Conservation (phyloP, 2,329 filamentous ascomycete species). For the Chaetomiaceae sp. region DNA sequence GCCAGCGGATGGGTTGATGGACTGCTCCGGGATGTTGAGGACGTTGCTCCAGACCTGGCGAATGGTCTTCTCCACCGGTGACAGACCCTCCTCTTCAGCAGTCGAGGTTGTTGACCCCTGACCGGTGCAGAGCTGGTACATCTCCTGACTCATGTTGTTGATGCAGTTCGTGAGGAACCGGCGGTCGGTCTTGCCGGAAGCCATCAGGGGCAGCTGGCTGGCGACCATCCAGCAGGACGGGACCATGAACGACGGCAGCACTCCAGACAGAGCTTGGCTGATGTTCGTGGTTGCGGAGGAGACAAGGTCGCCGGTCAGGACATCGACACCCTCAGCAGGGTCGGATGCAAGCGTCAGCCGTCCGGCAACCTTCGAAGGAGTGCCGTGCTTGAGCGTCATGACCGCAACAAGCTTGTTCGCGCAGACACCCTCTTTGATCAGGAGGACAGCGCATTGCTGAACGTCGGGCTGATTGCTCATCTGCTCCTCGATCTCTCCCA, state of each 20-base stretch:
- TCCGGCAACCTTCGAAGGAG: not conserved
- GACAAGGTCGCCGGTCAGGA: not conserved
- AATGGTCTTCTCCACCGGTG: slow-evolving; percentile 33
- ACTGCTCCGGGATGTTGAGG: not conserved
- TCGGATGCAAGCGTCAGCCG: not conserved
- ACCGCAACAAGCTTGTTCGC: slow-evolving; percentile 8
- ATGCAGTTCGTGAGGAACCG: slow-evolving; percentile 34
- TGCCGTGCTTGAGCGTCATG: not conserved
- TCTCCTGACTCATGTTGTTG: slow-evolving; percentile 32
- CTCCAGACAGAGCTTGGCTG: slow-evolving; percentile 3
- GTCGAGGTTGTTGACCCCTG: slow-evolving; percentile 28
- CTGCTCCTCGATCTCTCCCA: slow-evolving; percentile 42
- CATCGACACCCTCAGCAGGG: not conserved
- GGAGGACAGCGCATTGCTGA: slow-evolving; percentile 12
- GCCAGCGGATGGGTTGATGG: not conserved
- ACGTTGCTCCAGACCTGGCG: not conserved
- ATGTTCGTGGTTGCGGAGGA: not conserved
- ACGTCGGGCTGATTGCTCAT: slow-evolving; percentile 31
- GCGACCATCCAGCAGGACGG: slow-evolving; percentile 29
- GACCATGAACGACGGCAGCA: slow-evolving; percentile 18
- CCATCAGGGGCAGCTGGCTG: slow-evolving; percentile 24
- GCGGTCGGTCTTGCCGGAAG: slow-evolving; percentile 30
- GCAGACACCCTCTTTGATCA: slow-evolving; percentile 7
- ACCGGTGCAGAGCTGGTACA: slow-evolving; percentile 26
- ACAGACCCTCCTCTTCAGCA: slow-evolving; percentile 29